A percentile compares a stretch with the other conserved stretches of the same genome.
phyloP scores from a whole-genome alignment of 352 stramenopile genomes.

The Phytophthora uliginosa region DNA sequence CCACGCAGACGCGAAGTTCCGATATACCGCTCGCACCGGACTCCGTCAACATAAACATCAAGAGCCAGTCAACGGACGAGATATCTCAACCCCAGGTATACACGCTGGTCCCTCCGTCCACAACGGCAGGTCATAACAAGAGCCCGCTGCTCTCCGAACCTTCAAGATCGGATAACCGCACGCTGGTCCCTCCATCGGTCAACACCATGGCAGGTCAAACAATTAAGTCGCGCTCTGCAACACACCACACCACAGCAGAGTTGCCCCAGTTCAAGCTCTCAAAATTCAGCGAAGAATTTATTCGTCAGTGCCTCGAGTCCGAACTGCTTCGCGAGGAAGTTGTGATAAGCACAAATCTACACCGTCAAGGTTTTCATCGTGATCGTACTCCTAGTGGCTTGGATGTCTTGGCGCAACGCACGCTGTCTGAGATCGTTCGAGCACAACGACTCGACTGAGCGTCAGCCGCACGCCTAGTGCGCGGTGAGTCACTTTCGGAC shows the following conservation, averaged over 20 bases:
- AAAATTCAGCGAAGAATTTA: neutral
- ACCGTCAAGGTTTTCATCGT: slow-evolving; percentile 2
- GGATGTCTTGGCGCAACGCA: neutral
- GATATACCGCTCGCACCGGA: no score
- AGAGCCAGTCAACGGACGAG: neutral
- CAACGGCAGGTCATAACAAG: slow-evolving; percentile 1
- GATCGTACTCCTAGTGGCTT: neutral
- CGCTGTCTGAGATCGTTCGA: neutral
- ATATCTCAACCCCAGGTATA: neutral
- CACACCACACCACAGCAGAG: neutral
- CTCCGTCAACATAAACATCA: neutral
- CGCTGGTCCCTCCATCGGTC: slow-evolving; percentile 5
- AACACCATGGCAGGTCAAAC: slow-evolving; percentile 2
- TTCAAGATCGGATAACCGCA: neutral
- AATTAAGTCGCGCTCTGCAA: neutral
- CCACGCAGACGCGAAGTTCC: no score
- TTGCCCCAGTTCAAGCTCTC: neutral
- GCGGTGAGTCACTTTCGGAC: neutral
- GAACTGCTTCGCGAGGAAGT: neutral
- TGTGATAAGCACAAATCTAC: neutral
- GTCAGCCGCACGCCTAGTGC: neutral
- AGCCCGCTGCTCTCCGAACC: slow-evolving; percentile 5
- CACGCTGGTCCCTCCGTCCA: slow-evolving; percentile 3
- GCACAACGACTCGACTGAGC: slow-evolving; percentile 2
- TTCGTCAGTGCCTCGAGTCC: slow-evolving; percentile 2